These are phyloP conservation scores for Calonectria honghensis DNA, from an alignment of 2,329 filamentous ascomycete genomes.

Conservation along the genomic window DNA sequence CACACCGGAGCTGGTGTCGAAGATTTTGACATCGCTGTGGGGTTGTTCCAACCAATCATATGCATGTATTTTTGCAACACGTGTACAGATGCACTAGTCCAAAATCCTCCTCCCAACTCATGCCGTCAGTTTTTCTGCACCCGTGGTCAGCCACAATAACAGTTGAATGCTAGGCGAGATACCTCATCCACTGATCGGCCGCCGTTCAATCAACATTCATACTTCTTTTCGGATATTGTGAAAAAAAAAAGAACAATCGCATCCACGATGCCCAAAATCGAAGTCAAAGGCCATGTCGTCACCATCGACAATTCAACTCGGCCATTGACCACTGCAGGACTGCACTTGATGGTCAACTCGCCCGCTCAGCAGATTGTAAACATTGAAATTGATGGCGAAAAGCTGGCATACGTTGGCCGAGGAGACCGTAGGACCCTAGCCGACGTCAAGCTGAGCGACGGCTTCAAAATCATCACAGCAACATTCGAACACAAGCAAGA, in stretches of 20 bases:
- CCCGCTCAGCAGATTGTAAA: neutral
- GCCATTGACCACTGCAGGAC: neutral
- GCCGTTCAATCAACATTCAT: neutral
- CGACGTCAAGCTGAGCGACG: neutral
- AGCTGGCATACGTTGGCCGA: neutral
- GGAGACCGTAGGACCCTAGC: neutral
- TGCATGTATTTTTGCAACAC: neutral
- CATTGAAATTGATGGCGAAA: neutral
- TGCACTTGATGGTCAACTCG: constrained; percentile 1
- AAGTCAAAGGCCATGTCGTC: constrained; percentile 1
- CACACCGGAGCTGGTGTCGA: no score
- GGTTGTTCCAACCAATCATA: neutral
- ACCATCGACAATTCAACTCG: neutral
- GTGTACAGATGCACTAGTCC: neutral
- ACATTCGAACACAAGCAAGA: neutral
- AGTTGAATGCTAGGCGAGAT: neutral
- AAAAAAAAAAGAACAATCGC: neutral
- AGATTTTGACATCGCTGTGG: neutral
- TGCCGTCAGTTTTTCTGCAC: neutral
- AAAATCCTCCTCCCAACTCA: neutral
- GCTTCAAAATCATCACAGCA: neutral
- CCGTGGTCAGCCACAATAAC: neutral
- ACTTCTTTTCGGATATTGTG: neutral
- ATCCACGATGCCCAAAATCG: neutral
- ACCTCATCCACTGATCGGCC: neutral